Conservation (phyloP, 2,329 filamentous ascomycete genomes). For the Samsoniella hepiali region DNA sequence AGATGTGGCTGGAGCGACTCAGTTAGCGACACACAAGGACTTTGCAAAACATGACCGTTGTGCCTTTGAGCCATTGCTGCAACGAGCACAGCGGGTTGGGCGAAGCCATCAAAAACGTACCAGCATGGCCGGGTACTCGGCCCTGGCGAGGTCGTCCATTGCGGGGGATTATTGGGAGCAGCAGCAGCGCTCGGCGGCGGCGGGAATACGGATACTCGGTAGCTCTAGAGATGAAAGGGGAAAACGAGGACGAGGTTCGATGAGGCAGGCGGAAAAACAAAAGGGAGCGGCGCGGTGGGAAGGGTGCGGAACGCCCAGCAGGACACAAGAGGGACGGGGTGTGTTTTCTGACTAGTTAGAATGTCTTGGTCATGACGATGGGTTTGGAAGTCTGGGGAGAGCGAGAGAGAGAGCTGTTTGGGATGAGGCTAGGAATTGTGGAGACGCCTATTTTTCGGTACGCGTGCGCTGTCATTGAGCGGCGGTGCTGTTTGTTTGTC, state of each 20-base stretch:
- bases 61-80: background rate
- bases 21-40: conserved; percentile 9
- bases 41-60: conserved; percentile 5
- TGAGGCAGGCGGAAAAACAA: background rate
- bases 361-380: conserved; percentile 18
- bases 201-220: conserved; percentile 13
- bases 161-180: conserved; percentile 31
- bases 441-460: background rate
- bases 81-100: background rate
- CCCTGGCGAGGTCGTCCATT: conserved; percentile 76
- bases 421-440: conserved; percentile 14
- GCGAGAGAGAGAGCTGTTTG: conserved; percentile 6
- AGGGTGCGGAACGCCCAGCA: conserved; percentile 1
- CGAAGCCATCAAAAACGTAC: conserved; percentile 51
- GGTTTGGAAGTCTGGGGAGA: conserved; percentile 1
- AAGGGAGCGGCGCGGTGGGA: background rate
- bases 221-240: conserved; percentile 23
- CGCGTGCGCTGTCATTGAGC: background rate
- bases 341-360: background rate
- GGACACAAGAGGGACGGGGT: background rate
- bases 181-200: conserved; percentile 6
- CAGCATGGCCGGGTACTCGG: conserved; percentile 93
- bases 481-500: background rate
- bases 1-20: conserved; percentile 62
- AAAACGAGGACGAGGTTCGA: background rate